These are phyloP conservation scores for Exophiala mesophila DNA, from an alignment of 2,329 filamentous ascomycete species.

Conservation along the genomic window DNA sequence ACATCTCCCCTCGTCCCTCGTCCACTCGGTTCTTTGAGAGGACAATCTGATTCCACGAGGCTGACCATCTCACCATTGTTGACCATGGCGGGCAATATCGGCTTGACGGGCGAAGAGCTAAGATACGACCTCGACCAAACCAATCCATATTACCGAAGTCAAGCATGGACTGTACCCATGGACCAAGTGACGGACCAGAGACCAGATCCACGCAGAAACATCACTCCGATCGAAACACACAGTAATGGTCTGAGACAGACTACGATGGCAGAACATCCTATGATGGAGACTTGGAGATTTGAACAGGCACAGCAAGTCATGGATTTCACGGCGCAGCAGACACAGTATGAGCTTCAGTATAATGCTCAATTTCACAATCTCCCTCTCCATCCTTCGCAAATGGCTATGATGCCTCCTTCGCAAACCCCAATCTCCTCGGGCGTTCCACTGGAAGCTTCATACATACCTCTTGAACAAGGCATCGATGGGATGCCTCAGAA, in stretches of 20 bases:
- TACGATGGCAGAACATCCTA: slow-evolving; percentile 38
- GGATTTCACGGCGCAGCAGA: slow-evolving; percentile 28
- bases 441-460: slow-evolving; percentile 60
- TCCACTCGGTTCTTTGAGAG: slow-evolving; percentile 21
- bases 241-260: slow-evolving; percentile 41
- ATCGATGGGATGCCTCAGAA: slow-evolving; percentile 64
- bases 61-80: slow-evolving; percentile 22
- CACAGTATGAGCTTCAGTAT: slow-evolving; percentile 51
- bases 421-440: slow-evolving; percentile 59
- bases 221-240: slow-evolving; percentile 40
- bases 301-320: slow-evolving; percentile 32
- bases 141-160: slow-evolving; percentile 38
- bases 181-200: slow-evolving; percentile 34
- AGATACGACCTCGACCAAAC: slow-evolving; percentile 46
- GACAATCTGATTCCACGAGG: slow-evolving; percentile 11
- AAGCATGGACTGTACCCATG: slow-evolving; percentile 41
- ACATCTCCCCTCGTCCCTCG: slow-evolving; percentile 15
- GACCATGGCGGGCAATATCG: slow-evolving; percentile 41
- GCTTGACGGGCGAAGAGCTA: slow-evolving; percentile 42
- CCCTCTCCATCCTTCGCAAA: slow-evolving; percentile 42
- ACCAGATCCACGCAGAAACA: slow-evolving; percentile 35
- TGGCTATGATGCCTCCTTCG: slow-evolving; percentile 52
- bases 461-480: slow-evolving; percentile 47
- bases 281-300: slow-evolving; percentile 45
- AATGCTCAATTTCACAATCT: slow-evolving; percentile 54